phyloP scores from a whole-genome alignment of 345 rosid genomes.

The Cardiospermum halicacabum region DNA sequence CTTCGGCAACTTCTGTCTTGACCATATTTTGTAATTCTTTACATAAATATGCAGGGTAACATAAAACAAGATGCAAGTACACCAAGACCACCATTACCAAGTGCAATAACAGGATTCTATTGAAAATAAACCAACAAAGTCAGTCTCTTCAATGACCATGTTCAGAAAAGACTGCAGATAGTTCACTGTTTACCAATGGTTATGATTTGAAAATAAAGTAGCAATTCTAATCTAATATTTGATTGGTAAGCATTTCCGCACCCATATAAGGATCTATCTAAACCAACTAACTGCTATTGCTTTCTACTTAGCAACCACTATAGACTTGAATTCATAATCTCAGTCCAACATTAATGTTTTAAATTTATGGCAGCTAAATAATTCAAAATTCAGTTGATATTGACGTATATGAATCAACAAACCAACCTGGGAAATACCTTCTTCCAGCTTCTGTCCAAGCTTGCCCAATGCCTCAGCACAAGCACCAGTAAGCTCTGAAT shows the following conservation, averaged over 20 bases:
- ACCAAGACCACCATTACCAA: conserved; percentile 86
- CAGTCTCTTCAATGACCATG: conserved; percentile 1
- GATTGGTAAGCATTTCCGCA: neutral
- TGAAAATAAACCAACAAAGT: conserved; percentile 12
- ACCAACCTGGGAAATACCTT: conserved; percentile 53
- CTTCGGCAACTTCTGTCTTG: conserved; percentile 82
- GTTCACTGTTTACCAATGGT: neutral
- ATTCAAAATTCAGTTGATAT: neutral
- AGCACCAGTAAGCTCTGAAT: conserved; percentile 62
- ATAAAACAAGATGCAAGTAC: conserved; percentile 81
- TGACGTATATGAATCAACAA: conserved; percentile 7
- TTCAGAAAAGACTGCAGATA: conserved; percentile 4
- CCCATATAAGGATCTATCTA: neutral
- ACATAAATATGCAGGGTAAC: conserved; percentile 78
- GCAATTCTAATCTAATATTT: neutral
- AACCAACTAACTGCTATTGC: neutral
- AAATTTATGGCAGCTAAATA: neutral
- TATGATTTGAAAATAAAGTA: neutral
- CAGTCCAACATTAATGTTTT: neutral
- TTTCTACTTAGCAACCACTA: neutral
- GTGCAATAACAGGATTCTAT: conserved; percentile 86
- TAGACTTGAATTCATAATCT: neutral
- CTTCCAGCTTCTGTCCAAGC: conserved; percentile 68
- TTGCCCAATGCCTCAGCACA: conserved; percentile 66
- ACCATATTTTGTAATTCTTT: conserved; percentile 71